A percentile compares a stretch with the other conserved stretches of the same genome.
phyloP scores from a whole-genome alignment of 345 rosid genomes.

The Carallia pectinifolia region DNA sequence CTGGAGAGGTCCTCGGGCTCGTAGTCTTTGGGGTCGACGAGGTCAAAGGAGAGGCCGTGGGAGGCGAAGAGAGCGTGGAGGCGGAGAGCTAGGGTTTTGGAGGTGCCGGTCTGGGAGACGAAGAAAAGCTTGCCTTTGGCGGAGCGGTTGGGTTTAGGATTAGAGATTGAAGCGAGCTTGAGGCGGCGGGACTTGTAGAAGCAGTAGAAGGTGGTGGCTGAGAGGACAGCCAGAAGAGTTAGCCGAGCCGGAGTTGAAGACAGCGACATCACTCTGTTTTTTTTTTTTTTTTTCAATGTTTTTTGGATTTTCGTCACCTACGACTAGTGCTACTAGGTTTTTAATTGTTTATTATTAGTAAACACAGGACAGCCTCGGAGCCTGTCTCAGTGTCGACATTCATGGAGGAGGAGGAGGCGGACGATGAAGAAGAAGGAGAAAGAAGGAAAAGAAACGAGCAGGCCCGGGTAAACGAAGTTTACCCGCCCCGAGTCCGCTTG shows the following conservation, averaged over 20 bases:
- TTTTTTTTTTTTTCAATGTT: background rate
- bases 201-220: conserved; percentile 79
- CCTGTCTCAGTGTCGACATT: too few relatives aligned
- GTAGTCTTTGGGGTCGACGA: conserved; percentile 68
- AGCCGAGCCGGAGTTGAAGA: conserved; percentile 56
- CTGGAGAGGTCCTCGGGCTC: conserved; percentile 90
- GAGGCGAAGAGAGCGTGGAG: conserved; percentile 43
- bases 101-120: conserved; percentile 79
- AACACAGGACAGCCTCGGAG: too few relatives aligned
- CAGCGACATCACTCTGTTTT: conserved; percentile 30
- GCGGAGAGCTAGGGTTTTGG: conserved; percentile 62
- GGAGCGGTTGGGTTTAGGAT: conserved; percentile 22
- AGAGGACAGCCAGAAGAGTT: conserved; percentile 68
- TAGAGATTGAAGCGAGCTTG: conserved; percentile 27
- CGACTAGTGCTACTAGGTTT: too few relatives aligned
- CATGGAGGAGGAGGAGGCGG: background rate
- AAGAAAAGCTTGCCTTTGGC: conserved; percentile 65
- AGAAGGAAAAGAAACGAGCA: background rate
- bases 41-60: conserved; percentile 50
- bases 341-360: too few relatives aligned
- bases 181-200: conserved; percentile 77
- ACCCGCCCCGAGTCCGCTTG: too few relatives aligned
- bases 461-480: too few relatives aligned
- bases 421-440: background rate
- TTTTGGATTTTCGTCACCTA: background rate